A percentile compares a stretch with the other conserved stretches of the same genome.
These are phyloP conservation scores for Diaporthe sp. DNA, from an alignment of 2,329 filamentous ascomycete genomes.

Conservation along the genomic window DNA sequence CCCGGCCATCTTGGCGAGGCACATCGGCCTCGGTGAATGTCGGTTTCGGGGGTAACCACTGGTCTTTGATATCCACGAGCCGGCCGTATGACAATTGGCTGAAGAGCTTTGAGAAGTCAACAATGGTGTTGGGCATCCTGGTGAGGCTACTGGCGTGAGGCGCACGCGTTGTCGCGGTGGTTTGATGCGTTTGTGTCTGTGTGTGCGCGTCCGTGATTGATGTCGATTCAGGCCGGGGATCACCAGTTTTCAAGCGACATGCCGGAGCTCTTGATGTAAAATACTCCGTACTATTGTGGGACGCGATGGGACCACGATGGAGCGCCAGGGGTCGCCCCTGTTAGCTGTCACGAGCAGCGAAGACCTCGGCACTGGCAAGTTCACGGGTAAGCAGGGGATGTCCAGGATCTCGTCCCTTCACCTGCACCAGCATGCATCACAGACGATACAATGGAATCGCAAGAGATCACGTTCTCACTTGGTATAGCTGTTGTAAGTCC, in stretches of 20 bases:
- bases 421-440: too few relatives aligned
- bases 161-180: not conserved
- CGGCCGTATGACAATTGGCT: slow-evolving; percentile 20
- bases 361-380: not conserved
- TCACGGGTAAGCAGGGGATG: too few relatives aligned
- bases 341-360: not conserved
- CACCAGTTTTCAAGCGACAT: not conserved
- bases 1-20: slow-evolving; percentile 41
- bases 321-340: not conserved
- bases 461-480: too few relatives aligned
- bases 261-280: not conserved
- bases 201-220: not conserved
- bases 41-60: slow-evolving; percentile 40
- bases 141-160: not conserved
- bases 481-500: too few relatives aligned
- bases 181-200: not conserved
- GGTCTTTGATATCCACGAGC: slow-evolving; percentile 31
- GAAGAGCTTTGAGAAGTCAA: slow-evolving; percentile 31
- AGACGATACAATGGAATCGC: too few relatives aligned
- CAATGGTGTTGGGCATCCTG: slow-evolving; percentile 31
- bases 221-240: not conserved
- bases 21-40: slow-evolving; percentile 42
- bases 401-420: too few relatives aligned
- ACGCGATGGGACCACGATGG: not conserved
- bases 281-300: not conserved